Percentiles rank a stretch among this genome's conserved stretches.
Conservation (phyloP, 2,329 filamentous ascomycete genomes). For the Aspergillus luchuensis region DNA sequence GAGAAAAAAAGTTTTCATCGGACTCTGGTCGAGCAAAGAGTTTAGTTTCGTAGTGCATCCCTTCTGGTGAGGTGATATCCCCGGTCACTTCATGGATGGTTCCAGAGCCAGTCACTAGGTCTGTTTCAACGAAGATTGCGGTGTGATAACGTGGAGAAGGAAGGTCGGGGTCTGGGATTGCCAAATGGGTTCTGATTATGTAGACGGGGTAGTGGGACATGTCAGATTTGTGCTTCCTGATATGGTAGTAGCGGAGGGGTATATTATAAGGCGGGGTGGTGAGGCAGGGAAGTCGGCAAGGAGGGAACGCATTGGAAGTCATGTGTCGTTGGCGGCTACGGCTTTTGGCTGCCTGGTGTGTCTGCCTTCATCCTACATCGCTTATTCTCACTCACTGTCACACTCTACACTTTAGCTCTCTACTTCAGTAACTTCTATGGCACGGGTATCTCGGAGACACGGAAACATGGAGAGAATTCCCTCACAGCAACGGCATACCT, state of each 20-base stretch:
- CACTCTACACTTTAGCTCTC: too few species aligned
- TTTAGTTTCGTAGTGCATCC: constrained; percentile 12
- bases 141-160: constrained; percentile 13
- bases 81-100: constrained; percentile 15
- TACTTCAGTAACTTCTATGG: too few species aligned
- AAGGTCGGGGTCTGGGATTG: constrained; percentile 15
- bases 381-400: too few species aligned
- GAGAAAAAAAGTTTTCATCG: neutral
- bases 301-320: neutral
- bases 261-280: too few species aligned
- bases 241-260: neutral
- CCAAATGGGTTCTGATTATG: constrained; percentile 8
- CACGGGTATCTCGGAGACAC: too few species aligned
- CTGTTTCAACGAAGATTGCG: constrained; percentile 15
- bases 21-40: neutral
- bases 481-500: too few species aligned
- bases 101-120: neutral
- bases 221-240: neutral
- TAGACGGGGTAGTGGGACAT: constrained; percentile 9
- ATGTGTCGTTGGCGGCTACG: neutral
- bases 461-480: too few species aligned
- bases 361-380: too few species aligned
- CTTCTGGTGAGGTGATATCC: constrained; percentile 9
- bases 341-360: neutral
- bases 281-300: too few species aligned